Conservation (phyloP, 768 basidiomycete genomes). For the Nidula microcarpa region DNA sequence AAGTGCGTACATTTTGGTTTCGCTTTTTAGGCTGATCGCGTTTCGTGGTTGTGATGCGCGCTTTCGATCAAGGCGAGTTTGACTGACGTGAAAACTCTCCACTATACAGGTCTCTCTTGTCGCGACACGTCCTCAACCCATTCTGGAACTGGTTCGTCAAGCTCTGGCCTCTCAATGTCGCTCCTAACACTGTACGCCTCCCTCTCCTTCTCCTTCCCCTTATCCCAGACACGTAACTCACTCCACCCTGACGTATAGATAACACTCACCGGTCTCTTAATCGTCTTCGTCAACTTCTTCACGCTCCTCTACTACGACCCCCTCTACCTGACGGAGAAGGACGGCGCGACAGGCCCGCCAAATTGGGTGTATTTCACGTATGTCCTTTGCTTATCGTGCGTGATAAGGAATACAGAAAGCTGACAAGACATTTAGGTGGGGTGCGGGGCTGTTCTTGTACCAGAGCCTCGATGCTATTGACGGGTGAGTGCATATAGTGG, state of each 20-base stretch:
- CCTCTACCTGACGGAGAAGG: slow-evolving; percentile 64
- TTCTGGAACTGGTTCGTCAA: slow-evolving; percentile 94
- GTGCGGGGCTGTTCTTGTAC: slow-evolving; percentile 83
- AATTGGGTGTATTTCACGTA: slow-evolving; percentile 91
- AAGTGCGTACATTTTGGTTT: slow-evolving; percentile 37
- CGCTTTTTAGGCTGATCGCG: not conserved
- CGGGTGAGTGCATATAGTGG: slow-evolving; percentile 48
- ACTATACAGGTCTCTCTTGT: slow-evolving; percentile 64
- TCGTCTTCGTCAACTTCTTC: slow-evolving; percentile 81
- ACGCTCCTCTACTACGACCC: slow-evolving; percentile 87
- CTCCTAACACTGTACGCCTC: slow-evolving; percentile 80
- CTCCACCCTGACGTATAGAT: slow-evolving; percentile 49
- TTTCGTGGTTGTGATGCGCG: not conserved
- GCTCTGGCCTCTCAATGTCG: slow-evolving; percentile 79
- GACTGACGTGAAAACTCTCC: not conserved
- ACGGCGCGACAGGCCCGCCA: slow-evolving; percentile 60
- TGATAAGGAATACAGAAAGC: not conserved
- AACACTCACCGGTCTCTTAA: slow-evolving; percentile 77
- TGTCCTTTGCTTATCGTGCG: slow-evolving; percentile 18
- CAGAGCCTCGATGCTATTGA: slow-evolving; percentile 89
- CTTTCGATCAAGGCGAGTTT: not conserved
- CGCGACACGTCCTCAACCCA: slow-evolving; percentile 72
- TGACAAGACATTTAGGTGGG: slow-evolving; percentile 60
- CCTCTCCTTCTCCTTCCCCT: not conserved
- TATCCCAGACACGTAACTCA: not conserved